These are phyloP conservation scores for Dictyostelium citrinum DNA, from an alignment of 78 protist species.

Conservation along the genomic window DNA sequence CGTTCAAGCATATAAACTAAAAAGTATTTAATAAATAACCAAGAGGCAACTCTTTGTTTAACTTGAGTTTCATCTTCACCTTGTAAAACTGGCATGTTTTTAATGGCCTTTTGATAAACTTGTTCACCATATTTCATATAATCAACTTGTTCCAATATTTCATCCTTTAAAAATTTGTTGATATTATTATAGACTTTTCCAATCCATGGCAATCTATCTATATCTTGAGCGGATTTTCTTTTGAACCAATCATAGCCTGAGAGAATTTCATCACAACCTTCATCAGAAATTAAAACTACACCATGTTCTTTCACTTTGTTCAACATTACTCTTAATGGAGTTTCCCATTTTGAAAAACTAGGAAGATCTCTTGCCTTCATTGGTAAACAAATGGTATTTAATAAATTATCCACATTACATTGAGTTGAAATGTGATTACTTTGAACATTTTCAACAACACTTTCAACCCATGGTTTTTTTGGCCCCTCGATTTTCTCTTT, in stretches of 20 bases:
- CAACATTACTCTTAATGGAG: slow-evolving; percentile 88
- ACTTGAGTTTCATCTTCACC: background rate
- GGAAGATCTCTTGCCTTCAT: slow-evolving; percentile 10
- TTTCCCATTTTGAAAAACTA: slow-evolving; percentile 16
- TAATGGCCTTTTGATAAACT: background rate
- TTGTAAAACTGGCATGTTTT: background rate
- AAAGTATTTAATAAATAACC: background rate
- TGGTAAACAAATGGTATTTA: background rate
- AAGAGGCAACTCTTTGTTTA: background rate
- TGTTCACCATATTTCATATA: background rate
- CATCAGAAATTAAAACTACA: slow-evolving; percentile 91
- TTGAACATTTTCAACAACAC: background rate
- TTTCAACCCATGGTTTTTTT: background rate
- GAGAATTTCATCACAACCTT: slow-evolving; percentile 90
- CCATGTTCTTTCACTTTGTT: slow-evolving; percentile 87
- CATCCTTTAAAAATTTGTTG: background rate
- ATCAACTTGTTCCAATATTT: background rate
- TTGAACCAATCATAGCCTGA: slow-evolving; percentile 57
- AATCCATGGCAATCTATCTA: background rate
- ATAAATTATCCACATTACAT: background rate
- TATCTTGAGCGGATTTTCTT: background rate
- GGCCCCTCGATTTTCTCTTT: background rate
- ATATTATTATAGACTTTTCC: background rate
- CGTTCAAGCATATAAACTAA: background rate
- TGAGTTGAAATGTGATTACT: background rate